Percentiles rank a stretch among this genome's conserved stretches.
phyloP scores from a whole-genome alignment of 2,329 filamentous ascomycete species.

The Talaromyces sp. region DNA sequence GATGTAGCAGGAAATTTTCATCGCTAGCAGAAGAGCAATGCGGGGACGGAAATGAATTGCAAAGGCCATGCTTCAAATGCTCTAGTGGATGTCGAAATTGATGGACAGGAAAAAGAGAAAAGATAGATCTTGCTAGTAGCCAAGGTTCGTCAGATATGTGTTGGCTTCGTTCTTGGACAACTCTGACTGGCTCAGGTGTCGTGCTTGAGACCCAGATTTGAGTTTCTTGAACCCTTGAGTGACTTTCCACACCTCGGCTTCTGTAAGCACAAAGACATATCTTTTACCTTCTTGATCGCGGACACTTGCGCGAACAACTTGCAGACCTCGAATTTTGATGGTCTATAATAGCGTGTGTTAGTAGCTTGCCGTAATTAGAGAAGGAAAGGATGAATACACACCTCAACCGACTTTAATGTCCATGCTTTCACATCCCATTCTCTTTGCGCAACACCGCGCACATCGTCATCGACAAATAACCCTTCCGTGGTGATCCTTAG shows the following conservation, averaged over 20 bases:
- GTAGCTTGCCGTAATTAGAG: neutral
- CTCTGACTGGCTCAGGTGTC: constrained; percentile 52
- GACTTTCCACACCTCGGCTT: constrained; percentile 62
- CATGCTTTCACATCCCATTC: constrained; percentile 99
- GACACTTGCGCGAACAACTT: constrained; percentile 57
- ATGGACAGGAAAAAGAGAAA: neutral
- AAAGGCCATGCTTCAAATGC: constrained; percentile 8
- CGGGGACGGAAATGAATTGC: neutral
- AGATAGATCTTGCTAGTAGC: constrained; percentile 26
- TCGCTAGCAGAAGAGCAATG: neutral
- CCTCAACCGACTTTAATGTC: constrained; percentile 90
- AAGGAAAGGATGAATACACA: constrained; percentile 48
- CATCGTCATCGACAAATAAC: constrained; percentile 94
- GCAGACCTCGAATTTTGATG: constrained; percentile 46
- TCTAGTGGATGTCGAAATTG: neutral
- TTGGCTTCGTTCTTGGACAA: constrained; percentile 48
- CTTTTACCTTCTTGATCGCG: constrained; percentile 59
- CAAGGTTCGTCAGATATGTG: constrained; percentile 38
- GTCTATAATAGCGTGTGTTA: constrained; percentile 30
- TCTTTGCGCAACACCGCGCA: constrained; percentile 83
- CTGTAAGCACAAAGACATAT: constrained; percentile 59
- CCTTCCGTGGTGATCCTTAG: constrained; percentile 90
- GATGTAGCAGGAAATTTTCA: neutral
- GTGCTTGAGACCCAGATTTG: constrained; percentile 54
- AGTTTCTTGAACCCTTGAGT: constrained; percentile 56